Evolutionary conservation across 148 eudicot genomes (phyloP).

Genomic region (Heliosperma pusillum): DNA sequence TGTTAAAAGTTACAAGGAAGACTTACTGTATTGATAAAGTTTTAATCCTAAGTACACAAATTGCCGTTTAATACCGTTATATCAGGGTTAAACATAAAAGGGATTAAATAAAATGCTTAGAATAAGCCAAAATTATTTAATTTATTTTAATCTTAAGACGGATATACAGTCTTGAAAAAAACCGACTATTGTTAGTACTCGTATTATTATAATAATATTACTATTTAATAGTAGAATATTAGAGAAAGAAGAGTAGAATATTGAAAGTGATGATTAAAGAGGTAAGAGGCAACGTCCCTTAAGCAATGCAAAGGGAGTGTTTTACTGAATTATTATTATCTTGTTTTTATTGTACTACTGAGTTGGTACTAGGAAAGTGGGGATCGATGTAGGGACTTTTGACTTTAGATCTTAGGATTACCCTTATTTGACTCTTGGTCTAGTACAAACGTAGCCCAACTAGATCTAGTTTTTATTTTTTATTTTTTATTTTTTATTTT

Average conservation of each 20-base stretch:
- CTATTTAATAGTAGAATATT: neutral
- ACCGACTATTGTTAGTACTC: too few species aligned
- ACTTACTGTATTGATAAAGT: too few species aligned
- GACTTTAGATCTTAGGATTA: neutral
- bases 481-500: too few species aligned
- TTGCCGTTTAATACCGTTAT: too few species aligned
- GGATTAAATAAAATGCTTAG: too few species aligned
- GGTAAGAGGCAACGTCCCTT: constrained; percentile 39
- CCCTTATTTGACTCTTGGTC: neutral
- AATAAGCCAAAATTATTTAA: too few species aligned
- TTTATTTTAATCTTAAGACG: too few species aligned
- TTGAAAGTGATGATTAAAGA: constrained; percentile 21
- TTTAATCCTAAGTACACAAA: too few species aligned
- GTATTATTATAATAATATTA: too few species aligned
- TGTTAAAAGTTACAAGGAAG: too few species aligned
- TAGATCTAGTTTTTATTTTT: neutral
- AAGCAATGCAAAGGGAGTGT: constrained; percentile 32
- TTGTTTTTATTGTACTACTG: neutral
- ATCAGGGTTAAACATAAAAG: too few species aligned
- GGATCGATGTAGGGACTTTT: constrained; percentile 13
- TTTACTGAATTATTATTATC: constrained; percentile 8
- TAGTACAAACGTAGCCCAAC: neutral
- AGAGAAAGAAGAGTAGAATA: neutral
- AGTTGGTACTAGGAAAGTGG: constrained; percentile 13
- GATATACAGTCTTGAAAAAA: too few species aligned